Percentiles rank a stretch among this genome's conserved stretches.
Conservation (phyloP, 495 filamentous ascomycete species). For the Talaromyces wortmannii region DNA sequence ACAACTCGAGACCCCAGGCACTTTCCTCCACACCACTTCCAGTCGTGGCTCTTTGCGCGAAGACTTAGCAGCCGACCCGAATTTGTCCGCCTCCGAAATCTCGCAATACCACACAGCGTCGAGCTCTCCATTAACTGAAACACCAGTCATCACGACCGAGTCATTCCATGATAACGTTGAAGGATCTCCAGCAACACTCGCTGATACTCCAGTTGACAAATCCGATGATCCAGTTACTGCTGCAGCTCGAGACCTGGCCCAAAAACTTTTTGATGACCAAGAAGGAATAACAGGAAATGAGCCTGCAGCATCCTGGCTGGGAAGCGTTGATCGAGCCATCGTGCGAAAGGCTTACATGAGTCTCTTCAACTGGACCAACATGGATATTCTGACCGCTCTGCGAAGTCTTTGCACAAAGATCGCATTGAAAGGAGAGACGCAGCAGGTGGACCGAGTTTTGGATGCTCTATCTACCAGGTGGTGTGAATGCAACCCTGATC, state of each 20-base stretch:
- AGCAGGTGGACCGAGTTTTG: conserved; percentile 92
- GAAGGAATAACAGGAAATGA: conserved; percentile 71
- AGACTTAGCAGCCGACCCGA: background rate
- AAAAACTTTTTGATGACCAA: conserved; percentile 78
- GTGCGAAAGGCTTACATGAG: conserved; percentile 84
- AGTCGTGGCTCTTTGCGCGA: conserved; percentile 2
- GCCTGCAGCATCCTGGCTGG: conserved; percentile 83
- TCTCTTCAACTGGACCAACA: conserved; percentile 76
- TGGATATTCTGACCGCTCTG: conserved; percentile 74
- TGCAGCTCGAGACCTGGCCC: conserved; percentile 62
- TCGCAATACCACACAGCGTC: conserved; percentile 43
- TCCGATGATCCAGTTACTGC: conserved; percentile 38
- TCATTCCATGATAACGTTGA: conserved; percentile 11
- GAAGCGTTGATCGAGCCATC: conserved; percentile 58
- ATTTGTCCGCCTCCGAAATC: conserved; percentile 22
- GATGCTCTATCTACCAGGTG: conserved; percentile 81
- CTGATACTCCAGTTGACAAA: conserved; percentile 15
- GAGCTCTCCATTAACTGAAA: conserved; percentile 19
- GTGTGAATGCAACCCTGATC: conserved; percentile 90
- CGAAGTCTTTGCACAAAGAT: conserved; percentile 75
- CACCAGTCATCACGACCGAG: conserved; percentile 23
- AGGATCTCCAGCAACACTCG: conserved; percentile 10
- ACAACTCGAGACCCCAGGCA: background rate
- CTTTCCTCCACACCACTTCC: background rate
- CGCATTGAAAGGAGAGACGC: conserved; percentile 86